Percentiles rank a stretch among this genome's conserved stretches.
Conservation (phyloP, 805 yeast genomes). For the Lipomyces chichibuensis region DNA sequence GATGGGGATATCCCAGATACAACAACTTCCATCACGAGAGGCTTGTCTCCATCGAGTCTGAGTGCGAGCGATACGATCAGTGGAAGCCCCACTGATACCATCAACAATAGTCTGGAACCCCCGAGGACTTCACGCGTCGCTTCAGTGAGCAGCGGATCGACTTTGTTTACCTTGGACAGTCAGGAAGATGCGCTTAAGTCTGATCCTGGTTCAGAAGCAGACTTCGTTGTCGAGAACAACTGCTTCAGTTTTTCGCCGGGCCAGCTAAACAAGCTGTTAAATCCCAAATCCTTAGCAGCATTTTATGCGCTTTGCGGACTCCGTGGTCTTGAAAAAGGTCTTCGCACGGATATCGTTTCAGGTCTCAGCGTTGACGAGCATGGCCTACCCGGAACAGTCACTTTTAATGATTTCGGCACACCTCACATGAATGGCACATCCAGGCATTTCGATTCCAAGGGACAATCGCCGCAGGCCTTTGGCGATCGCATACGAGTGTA, state of each 20-base stretch:
- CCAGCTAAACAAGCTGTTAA: conserved; percentile 36
- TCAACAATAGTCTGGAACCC: background rate
- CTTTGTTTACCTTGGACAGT: background rate
- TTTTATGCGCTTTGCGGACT: conserved; percentile 46
- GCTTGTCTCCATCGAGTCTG: background rate
- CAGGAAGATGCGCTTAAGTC: conserved; percentile 4
- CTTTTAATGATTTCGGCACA: background rate
- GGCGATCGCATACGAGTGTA: conserved; percentile 51
- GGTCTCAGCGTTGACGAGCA: conserved; percentile 40
- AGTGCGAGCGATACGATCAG: background rate
- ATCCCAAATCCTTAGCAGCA: conserved; percentile 46
- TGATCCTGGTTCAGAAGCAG: conserved; percentile 6
- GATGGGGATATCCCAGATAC: background rate
- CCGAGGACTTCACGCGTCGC: background rate
- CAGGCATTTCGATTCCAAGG: background rate
- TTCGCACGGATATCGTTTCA: conserved; percentile 40
- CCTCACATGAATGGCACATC: background rate
- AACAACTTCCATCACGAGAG: background rate
- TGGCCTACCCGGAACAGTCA: conserved; percentile 5
- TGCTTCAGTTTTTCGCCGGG: conserved; percentile 27
- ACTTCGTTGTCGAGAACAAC: background rate
- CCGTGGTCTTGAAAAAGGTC: conserved; percentile 38
- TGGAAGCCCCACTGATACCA: background rate
- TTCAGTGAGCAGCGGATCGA: conserved; percentile 4
- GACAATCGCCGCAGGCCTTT: conserved; percentile 1